Evolutionary conservation across 306 rosid species (phyloP), one percentile per base, ranked within the genome.

Genomic region (Vigna unguiculata): DNA sequence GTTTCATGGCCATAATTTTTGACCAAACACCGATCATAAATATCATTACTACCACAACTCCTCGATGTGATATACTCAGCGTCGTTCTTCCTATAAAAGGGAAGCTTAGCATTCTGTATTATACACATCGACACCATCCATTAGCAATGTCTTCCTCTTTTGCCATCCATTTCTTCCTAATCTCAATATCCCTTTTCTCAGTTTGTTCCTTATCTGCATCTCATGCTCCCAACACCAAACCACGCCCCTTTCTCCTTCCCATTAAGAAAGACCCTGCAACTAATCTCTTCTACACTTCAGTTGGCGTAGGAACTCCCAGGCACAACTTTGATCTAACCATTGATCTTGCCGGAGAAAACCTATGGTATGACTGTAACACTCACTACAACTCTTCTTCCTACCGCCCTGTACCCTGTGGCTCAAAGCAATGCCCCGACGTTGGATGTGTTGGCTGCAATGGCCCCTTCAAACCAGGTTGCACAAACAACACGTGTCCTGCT

Each of bases 391-490:
- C 89, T 20, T 75, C 85, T 0, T 48, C 89, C 15, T 82, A 77
- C 47, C 16, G 0, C 4, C 78, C 81, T 0, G 6, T 81, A 6
- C 1, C 8, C 1, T 85, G 87, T 41, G 58, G 28, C 52, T 76
- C 88, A 21, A 57, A 58, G 14, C 4, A 8, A 71, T 88, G 89
- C 71, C 77, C 83, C 0, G 36, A 21, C 2, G 0, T 49, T 10
- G 62, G 9, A 2, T 83, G 87, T 20, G 0, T 14, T 14, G 69
- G 78, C 28, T 83, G 85, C 74, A 32, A 25, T 38, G 74, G 87
- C n/a, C 81, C 85, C n/a, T 78, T 36, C 52, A 77, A 53, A 66
- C 84, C 90, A 19, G 87, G 86, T 19, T 83, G 86, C 79, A 54
- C 82, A 32, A 72, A 83, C 7, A 62, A 71, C 58, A 83, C 84